Percentiles rank a stretch among this genome's conserved stretches.
These are phyloP conservation scores for Chimonanthus praecox DNA, from an alignment of 164 flowering plant genomes.

Conservation along the genomic window DNA sequence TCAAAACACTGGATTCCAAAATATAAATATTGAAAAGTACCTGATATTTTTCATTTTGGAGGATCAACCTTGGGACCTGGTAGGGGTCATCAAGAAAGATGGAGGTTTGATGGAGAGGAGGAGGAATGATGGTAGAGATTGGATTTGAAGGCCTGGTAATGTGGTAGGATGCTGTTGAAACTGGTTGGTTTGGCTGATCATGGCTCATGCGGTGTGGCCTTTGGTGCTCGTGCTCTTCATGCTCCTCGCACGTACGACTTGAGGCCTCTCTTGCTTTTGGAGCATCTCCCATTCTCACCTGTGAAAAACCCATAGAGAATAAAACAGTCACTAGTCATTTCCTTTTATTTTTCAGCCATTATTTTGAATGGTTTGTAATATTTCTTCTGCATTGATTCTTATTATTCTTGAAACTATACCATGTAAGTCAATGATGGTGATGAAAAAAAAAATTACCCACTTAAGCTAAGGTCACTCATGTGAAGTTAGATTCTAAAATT, in stretches of 20 bases:
- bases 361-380: not conserved
- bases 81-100: slow-evolving; percentile 60
- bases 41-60: slow-evolving; percentile 66
- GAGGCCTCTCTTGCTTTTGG: slow-evolving; percentile 38
- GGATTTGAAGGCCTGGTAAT: slow-evolving; percentile 70
- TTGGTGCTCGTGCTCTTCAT: slow-evolving; percentile 27
- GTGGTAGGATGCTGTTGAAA: slow-evolving; percentile 61
- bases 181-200: slow-evolving; percentile 19
- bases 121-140: slow-evolving; percentile 63
- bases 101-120: slow-evolving; percentile 53
- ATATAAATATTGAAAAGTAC: slow-evolving; percentile 18
- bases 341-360: not conserved
- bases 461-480: not conserved
- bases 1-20: no score
- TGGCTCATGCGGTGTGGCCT: slow-evolving; percentile 24
- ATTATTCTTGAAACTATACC: not conserved
- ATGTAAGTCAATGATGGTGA: not conserved
- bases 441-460: not conserved
- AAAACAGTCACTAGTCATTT: not conserved
- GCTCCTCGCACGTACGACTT: slow-evolving; percentile 36
- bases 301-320: slow-evolving; percentile 4
- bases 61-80: slow-evolving; percentile 56
- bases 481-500: not conserved
- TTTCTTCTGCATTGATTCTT: not conserved
- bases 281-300: slow-evolving; percentile 61